A percentile compares a stretch with the other conserved stretches of the same genome.
Evolutionary conservation across 139 green algal species (phyloP).

Genomic region (Raphidocelis subcapitata): DNA sequence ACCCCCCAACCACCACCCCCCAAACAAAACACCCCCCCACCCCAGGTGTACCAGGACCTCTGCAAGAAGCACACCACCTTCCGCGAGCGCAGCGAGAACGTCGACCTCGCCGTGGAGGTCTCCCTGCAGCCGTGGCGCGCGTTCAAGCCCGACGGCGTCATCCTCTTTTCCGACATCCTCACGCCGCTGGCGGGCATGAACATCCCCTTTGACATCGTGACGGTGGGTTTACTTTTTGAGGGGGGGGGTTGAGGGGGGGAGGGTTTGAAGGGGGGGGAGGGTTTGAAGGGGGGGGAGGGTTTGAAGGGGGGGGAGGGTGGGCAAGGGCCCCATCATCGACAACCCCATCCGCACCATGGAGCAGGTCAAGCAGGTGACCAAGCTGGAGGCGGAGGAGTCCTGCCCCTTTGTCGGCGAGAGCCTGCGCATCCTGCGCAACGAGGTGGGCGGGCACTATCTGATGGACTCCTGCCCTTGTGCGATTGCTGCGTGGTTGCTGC

Average conservation of each 20-base stretch:
- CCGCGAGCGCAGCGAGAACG: conserved; percentile 87
- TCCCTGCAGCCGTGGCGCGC: conserved; percentile 91
- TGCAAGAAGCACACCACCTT: conserved; percentile 93
- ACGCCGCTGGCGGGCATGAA: conserved; percentile 95
- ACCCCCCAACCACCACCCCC: too few species aligned
- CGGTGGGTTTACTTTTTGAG: background rate
- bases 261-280: too few species aligned
- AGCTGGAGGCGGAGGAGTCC: conserved; percentile 67
- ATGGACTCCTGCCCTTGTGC: too few species aligned
- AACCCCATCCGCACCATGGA: conserved; percentile 90
- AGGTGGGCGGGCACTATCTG: conserved; percentile 35
- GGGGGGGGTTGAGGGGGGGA: too few species aligned
- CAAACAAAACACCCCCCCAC: too few species aligned
- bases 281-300: too few species aligned
- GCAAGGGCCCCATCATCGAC: conserved; percentile 85
- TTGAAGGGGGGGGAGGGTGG: too few species aligned
- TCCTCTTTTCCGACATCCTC: conserved; percentile 96
- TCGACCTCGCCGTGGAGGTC: conserved; percentile 90
- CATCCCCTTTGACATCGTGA: conserved; percentile 92
- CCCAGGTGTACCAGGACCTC: conserved; percentile 90
- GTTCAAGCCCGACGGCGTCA: conserved; percentile 93
- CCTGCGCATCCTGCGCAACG: conserved; percentile 69
- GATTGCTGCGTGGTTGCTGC: too few species aligned
- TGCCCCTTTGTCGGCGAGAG: conserved; percentile 86
- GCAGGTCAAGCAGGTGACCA: conserved; percentile 77